Percentiles rank a stretch among this genome's conserved stretches.
Evolutionary conservation across 2,329 filamentous ascomycete genomes (phyloP).

Genomic region (Neurospora crassa): DNA sequence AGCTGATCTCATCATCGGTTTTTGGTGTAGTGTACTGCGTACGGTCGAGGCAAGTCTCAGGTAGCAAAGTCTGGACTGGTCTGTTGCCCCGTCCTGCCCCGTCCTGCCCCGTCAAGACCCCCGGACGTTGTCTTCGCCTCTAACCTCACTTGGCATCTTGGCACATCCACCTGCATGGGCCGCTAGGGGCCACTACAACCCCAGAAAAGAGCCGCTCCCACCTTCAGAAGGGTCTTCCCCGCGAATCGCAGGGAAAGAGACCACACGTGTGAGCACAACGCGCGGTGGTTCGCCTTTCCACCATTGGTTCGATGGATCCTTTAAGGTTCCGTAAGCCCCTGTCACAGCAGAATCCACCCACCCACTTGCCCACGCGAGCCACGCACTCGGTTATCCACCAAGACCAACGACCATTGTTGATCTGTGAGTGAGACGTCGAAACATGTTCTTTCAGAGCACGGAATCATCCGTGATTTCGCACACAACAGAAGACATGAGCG

Average conservation of each 20-base stretch:
- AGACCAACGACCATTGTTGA: not conserved
- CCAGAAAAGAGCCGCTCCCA: not conserved
- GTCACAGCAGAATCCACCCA: not conserved
- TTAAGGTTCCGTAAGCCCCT: not conserved
- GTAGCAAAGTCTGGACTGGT: not conserved
- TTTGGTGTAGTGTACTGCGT: too few relatives aligned
- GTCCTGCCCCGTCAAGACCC: not conserved
- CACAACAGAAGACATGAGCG: not conserved
- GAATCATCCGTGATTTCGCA: not conserved
- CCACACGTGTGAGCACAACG: not conserved
- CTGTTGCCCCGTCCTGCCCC: not conserved
- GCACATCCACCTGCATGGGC: not conserved
- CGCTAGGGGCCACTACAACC: not conserved
- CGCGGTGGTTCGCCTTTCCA: not conserved
- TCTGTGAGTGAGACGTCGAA: not conserved
- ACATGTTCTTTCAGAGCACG: not conserved
- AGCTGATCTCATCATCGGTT: not conserved
- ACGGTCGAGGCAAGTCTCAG: not conserved
- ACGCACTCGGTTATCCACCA: not conserved
- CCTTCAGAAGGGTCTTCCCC: not conserved
- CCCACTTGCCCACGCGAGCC: not conserved
- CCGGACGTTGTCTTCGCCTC: not conserved
- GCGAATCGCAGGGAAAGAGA: not conserved
- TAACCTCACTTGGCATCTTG: not conserved
- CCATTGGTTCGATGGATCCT: not conserved